These are phyloP conservation scores for Fraxinus platypoda DNA, from an alignment of 305 asterid species.

Conservation along the genomic window DNA sequence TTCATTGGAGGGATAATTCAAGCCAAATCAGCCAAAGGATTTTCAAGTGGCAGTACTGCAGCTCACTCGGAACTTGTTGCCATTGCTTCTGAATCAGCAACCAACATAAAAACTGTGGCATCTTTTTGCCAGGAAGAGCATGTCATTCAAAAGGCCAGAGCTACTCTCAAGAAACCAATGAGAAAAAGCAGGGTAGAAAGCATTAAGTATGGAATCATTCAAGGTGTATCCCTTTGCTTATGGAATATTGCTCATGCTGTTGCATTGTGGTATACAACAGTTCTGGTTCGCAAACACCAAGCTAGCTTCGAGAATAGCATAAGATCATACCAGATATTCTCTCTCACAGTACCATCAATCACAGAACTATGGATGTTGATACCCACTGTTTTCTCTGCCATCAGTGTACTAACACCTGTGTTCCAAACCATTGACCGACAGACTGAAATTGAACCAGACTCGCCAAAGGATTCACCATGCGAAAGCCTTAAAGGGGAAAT, in stretches of 20 bases:
- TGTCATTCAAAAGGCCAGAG: slow-evolving; percentile 57
- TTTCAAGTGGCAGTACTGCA: slow-evolving; percentile 55
- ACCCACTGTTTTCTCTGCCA: slow-evolving; percentile 74
- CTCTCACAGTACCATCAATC: slow-evolving; percentile 84
- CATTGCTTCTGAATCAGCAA: slow-evolving; percentile 73
- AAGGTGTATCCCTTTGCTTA: slow-evolving; percentile 76
- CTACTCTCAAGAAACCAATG: slow-evolving; percentile 47
- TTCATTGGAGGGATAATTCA: slow-evolving; percentile 84
- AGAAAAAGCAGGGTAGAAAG: slow-evolving; percentile 58
- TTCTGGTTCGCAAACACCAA: slow-evolving; percentile 58
- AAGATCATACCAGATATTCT: slow-evolving; percentile 81
- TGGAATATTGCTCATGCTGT: slow-evolving; percentile 93
- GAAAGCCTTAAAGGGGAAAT: slow-evolving; percentile 55
- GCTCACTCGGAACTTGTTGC: slow-evolving; percentile 61
- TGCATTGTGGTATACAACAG: slow-evolving; percentile 72
- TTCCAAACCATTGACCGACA: slow-evolving; percentile 59
- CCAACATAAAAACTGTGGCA: slow-evolving; percentile 65
- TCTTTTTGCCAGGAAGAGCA: slow-evolving; percentile 72
- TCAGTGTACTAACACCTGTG: slow-evolving; percentile 63
- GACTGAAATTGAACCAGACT: slow-evolving; percentile 67
- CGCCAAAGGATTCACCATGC: slow-evolving; percentile 36
- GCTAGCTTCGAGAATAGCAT: slow-evolving; percentile 64
- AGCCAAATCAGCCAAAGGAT: slow-evolving; percentile 82
- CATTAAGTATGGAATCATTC: slow-evolving; percentile 67
- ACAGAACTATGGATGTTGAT: slow-evolving; percentile 78